phyloP scores from a whole-genome alignment of 306 rosid genomes.

The Myrica gale region DNA sequence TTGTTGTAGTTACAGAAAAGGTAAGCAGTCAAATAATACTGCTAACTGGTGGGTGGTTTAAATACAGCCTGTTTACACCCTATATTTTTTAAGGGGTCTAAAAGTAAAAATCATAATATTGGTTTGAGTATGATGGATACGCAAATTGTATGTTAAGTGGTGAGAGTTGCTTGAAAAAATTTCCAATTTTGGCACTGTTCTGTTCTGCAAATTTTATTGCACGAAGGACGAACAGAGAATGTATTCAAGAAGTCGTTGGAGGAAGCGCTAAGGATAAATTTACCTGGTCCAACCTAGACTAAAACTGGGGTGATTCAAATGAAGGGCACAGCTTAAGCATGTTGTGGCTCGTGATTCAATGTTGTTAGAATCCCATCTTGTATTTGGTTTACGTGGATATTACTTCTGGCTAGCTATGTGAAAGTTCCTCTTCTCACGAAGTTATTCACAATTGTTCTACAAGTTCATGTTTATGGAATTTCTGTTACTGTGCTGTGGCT shows the following conservation, averaged over 20 bases:
- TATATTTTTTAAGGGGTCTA: background rate
- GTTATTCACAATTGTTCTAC: background rate
- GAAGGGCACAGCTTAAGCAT: background rate
- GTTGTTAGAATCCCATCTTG: background rate
- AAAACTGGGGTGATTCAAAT: slow-evolving; percentile 6
- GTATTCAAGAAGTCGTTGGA: slow-evolving; percentile 59
- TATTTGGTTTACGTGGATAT: background rate
- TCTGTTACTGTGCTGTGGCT: background rate
- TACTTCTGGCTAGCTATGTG: background rate
- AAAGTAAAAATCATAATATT: background rate
- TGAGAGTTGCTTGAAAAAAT: background rate
- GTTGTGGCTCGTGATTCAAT: background rate
- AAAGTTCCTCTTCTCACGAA: background rate
- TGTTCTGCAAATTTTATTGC: slow-evolving; percentile 45
- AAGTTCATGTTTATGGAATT: no score
- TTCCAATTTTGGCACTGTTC: slow-evolving; percentile 52
- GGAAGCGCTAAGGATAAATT: slow-evolving; percentile 35
- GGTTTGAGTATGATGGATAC: background rate
- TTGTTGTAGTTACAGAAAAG: slow-evolving; percentile 79
- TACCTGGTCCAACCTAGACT: slow-evolving; percentile 22
- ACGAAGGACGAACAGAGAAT: slow-evolving; percentile 46
- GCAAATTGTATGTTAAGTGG: background rate
- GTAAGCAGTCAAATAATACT: slow-evolving; percentile 31
- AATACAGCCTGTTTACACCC: background rate
- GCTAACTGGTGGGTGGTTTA: background rate